Conservation (phyloP, 176 grass and related monocot genomes). For the Carex littledalei region DNA sequence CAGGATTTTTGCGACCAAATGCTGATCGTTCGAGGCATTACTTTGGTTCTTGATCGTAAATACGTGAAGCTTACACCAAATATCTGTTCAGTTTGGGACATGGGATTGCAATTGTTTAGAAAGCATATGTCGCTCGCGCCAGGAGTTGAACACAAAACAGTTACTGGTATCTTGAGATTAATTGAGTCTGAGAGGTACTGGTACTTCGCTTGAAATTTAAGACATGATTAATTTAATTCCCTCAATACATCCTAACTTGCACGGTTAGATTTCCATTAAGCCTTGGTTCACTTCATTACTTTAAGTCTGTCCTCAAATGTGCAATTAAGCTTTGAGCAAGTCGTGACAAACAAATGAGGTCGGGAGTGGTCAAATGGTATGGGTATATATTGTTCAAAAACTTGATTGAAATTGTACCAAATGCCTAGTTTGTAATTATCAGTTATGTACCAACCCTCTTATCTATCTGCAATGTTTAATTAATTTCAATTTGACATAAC, state of each 20-base stretch:
- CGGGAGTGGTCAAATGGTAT: background rate
- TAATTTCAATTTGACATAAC: background rate
- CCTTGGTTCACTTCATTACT: background rate
- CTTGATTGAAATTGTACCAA: background rate
- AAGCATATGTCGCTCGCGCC: conserved; percentile 60
- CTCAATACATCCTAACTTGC: background rate
- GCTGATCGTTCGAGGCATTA: conserved; percentile 97
- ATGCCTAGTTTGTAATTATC: background rate
- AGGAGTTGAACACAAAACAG: conserved; percentile 85
- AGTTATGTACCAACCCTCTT: background rate
- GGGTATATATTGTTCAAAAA: background rate
- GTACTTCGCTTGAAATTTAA: background rate
- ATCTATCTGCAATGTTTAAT: background rate
- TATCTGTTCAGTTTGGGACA: conserved; percentile 85
- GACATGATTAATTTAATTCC: conserved; percentile 3
- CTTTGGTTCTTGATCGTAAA: conserved; percentile 95
- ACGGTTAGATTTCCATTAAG: background rate
- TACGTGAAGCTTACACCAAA: conserved; percentile 90
- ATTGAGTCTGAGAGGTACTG: conserved; percentile 97
- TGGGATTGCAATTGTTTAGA: conserved; percentile 87
- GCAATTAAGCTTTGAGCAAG: conserved; percentile 4
- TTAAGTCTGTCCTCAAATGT: conserved; percentile 5
- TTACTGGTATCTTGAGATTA: conserved; percentile 93
- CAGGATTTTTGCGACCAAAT: conserved; percentile 99
- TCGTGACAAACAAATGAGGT: background rate